Evolutionary conservation across 768 basidiomycete genomes (phyloP), one percentile per base, ranked within the genome.

Genomic region (Tremella yokohamensis): DNA sequence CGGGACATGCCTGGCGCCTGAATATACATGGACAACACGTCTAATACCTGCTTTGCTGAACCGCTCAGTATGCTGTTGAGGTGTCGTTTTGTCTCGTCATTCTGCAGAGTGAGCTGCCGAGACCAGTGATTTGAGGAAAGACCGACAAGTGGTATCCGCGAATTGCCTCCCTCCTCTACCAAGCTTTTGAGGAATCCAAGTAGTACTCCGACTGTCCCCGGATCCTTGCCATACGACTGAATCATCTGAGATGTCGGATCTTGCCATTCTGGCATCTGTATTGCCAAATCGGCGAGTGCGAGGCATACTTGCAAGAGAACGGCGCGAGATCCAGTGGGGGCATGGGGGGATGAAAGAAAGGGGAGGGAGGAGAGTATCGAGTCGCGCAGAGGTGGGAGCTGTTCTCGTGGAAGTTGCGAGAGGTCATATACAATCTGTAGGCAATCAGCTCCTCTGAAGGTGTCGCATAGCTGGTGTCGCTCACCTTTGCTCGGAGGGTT

Each of bases 371-470:
- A 76, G 58, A 98, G 72, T 57, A 99, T 80, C 1, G 92, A 93
- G 75, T 96, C 90, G 48, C 91, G 84, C 55, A 98, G 80, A n/a
- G 87, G 81, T 26, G 86, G 80, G 13, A 87, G 81, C 63, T 90
- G 85, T 38, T 83, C 79, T 1, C 80, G 73, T 63, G 88, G 84
- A 47, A 99, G 85, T 83, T 97, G 90, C 54, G 85, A 79, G 48
- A 99, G 84, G 82, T 99, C 96, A 78, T 91, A 98, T 12, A 86
- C 89, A 65, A 98, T 90, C 96, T 99, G 11, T 11, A 40, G 29
- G 42, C 9, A 37, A 22, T 45, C 6, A 45, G 42, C 42, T 45
- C 42, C 4, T 11, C 18, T 82, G 98, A 96, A 78, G 91, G 97
- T 12, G 85, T 65, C 98, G 90, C 96, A 98, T 22, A 45, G 25